Conservation (phyloP, 2,329 filamentous ascomycete genomes). For the Sclerotiophoma versabilis region DNA sequence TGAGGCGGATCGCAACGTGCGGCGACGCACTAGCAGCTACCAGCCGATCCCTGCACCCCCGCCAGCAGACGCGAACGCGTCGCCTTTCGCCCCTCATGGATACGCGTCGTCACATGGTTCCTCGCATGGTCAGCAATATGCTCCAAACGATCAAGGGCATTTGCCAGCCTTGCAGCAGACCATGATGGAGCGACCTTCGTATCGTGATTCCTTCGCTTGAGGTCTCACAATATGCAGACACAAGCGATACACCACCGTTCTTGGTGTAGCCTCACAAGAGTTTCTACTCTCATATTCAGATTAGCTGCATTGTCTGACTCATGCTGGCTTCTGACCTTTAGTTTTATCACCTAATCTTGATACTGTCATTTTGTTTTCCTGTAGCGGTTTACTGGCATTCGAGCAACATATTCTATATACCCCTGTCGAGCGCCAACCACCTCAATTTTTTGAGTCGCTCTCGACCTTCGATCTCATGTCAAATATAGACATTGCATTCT, state of each 20-base stretch:
- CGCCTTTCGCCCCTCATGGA: conserved; percentile 26
- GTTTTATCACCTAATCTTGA: neutral
- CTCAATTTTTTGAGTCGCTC: neutral
- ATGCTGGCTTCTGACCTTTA: neutral
- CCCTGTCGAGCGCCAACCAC: conserved; percentile 8
- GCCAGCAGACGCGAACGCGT: conserved; percentile 28
- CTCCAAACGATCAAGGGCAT: conserved; percentile 21
- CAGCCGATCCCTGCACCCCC: conserved; percentile 38
- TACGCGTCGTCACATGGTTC: conserved; percentile 18
- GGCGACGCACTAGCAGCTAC: conserved; percentile 47
- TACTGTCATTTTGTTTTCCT: neutral
- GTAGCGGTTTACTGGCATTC: neutral
- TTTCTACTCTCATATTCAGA: neutral
- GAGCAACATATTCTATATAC: conserved; percentile 16
- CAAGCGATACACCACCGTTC: neutral
- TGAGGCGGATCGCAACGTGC: conserved; percentile 47
- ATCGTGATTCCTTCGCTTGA: conserved; percentile 27
- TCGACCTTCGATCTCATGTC: neutral
- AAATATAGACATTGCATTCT: conserved; percentile 4
- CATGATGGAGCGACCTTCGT: conserved; percentile 18
- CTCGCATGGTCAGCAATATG: conserved; percentile 1
- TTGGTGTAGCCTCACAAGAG: neutral
- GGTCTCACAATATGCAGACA: neutral
- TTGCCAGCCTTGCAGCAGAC: conserved; percentile 5
- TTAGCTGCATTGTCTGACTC: neutral